Percentiles rank a stretch among this genome's conserved stretches.
Conservation (phyloP, 2,329 filamentous ascomycete species). For the Neofusicoccum cordaticola region DNA sequence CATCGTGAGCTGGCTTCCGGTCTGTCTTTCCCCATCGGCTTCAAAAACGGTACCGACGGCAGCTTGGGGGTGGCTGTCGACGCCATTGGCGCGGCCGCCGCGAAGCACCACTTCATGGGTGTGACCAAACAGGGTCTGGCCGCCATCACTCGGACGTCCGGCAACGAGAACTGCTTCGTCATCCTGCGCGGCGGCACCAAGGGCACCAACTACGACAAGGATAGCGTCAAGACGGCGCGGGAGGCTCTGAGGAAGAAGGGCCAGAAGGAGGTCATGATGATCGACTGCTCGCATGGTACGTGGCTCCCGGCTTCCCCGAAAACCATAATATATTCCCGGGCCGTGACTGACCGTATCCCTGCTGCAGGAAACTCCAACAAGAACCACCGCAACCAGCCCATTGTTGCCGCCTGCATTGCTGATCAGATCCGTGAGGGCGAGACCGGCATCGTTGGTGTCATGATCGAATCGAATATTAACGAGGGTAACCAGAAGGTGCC, state of each 20-base stretch:
- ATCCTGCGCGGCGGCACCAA: conserved; percentile 88
- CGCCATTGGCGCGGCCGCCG: conserved; percentile 77
- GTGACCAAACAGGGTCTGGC: conserved; percentile 97
- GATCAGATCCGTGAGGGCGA: conserved; percentile 88
- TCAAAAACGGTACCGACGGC: conserved; percentile 99
- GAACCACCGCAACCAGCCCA: conserved; percentile 95
- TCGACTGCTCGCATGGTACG: conserved; percentile 94
- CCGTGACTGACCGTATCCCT: background rate
- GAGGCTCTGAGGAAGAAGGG: conserved; percentile 78
- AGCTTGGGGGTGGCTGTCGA: conserved; percentile 89
- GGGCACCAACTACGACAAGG: conserved; percentile 90
- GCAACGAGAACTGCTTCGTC: conserved; percentile 96
- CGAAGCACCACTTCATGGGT: conserved; percentile 96
- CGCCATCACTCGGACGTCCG: conserved; percentile 87
- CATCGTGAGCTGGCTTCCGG: conserved; percentile 95
- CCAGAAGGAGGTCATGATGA: conserved; percentile 87
- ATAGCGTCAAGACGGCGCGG: conserved; percentile 75
- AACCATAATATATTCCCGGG: background rate
- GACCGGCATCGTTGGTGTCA: conserved; percentile 86
- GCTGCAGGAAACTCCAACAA: conserved; percentile 85
- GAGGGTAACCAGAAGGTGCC: conserved; percentile 79
- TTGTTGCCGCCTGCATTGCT: conserved; percentile 76
- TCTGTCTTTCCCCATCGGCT: conserved; percentile 94
- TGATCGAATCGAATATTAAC: conserved; percentile 98
- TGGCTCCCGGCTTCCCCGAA: conserved; percentile 8